A percentile compares a stretch with the other conserved stretches of the same genome.
phyloP scores from a whole-genome alignment of 805 yeast genomes.

The Debaryomyces hansenii region DNA sequence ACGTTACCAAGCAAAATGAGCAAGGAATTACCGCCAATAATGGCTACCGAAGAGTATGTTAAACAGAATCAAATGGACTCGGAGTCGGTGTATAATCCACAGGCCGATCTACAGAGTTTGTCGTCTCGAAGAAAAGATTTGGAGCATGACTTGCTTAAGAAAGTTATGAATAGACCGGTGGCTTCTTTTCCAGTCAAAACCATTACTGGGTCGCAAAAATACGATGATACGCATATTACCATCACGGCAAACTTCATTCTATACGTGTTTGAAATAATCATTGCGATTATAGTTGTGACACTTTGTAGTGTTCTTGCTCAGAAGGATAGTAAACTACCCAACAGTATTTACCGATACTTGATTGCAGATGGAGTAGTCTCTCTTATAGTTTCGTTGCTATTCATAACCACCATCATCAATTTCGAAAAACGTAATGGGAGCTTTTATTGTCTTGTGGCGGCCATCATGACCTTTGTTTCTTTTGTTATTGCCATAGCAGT shows the following conservation, averaged over 20 bases:
- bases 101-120: slow-evolving; percentile 16
- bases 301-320: slow-evolving; percentile 25
- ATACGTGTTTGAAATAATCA: slow-evolving; percentile 29
- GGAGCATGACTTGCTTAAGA: slow-evolving; percentile 27
- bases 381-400: slow-evolving; percentile 31
- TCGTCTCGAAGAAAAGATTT: slow-evolving; percentile 20
- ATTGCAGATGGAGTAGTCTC: slow-evolving; percentile 37
- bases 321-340: slow-evolving; percentile 21
- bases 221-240: slow-evolving; percentile 11
- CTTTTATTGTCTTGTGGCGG: slow-evolving; percentile 36
- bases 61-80: neutral
- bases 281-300: slow-evolving; percentile 26
- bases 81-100: neutral
- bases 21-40: neutral
- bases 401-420: slow-evolving; percentile 35
- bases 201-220: slow-evolving; percentile 12
- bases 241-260: slow-evolving; percentile 29
- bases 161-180: slow-evolving; percentile 36
- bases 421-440: slow-evolving; percentile 42
- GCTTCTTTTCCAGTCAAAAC: slow-evolving; percentile 19
- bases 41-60: neutral
- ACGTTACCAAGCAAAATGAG: neutral
- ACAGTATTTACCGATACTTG: slow-evolving; percentile 34
- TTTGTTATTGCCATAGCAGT: slow-evolving; percentile 29
- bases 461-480: slow-evolving; percentile 34